Evolutionary conservation across 2,329 filamentous ascomycete genomes (phyloP).

Genomic region (Coniochaeta sp.): DNA sequence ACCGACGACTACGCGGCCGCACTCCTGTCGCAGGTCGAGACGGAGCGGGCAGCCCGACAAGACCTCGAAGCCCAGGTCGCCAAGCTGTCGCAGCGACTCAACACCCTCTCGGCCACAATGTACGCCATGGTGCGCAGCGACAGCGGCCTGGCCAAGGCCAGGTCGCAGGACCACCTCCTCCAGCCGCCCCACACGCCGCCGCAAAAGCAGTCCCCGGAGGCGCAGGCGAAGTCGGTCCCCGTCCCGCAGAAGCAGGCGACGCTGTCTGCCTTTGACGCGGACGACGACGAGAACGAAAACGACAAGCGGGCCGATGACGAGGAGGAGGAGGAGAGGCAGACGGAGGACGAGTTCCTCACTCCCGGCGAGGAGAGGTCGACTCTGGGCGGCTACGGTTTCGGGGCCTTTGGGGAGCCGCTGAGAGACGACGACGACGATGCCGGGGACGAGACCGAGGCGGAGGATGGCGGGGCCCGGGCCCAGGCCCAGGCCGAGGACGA

Average conservation of each 20-base stretch:
- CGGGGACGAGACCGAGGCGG: slow-evolving; percentile 25
- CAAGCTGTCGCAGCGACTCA: slow-evolving; percentile 41
- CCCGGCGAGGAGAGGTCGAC: slow-evolving; percentile 36
- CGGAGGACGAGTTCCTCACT: slow-evolving; percentile 40
- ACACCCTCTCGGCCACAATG: slow-evolving; percentile 35
- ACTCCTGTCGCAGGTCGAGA: slow-evolving; percentile 44
- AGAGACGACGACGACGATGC: slow-evolving; percentile 20
- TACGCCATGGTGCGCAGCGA: slow-evolving; percentile 25
- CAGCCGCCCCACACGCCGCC: slow-evolving; percentile 1
- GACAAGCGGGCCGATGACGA: slow-evolving; percentile 6
- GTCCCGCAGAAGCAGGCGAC: slow-evolving; percentile 11
- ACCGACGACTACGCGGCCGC: slow-evolving; percentile 37
- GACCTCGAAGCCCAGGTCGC: slow-evolving; percentile 49
- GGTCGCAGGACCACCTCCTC: slow-evolving; percentile 18
- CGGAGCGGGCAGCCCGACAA: slow-evolving; percentile 47
- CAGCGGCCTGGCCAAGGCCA: slow-evolving; percentile 20
- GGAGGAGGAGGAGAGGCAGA: slow-evolving; percentile 21
- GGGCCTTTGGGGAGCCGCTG: slow-evolving; percentile 35
- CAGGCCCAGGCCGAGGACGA: slow-evolving; percentile 11
- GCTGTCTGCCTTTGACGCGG: slow-evolving; percentile 14
- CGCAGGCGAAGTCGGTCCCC: slow-evolving; percentile 5
- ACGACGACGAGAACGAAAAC: slow-evolving; percentile 27
- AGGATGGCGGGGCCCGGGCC: no score
- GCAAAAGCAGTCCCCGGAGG: slow-evolving; percentile 7
- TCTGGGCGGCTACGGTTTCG: slow-evolving; percentile 17